Evolutionary conservation across 106 monocot species (phyloP), one percentile per base, ranked within the genome.

Genomic region (Apostasia shenzhenica): DNA sequence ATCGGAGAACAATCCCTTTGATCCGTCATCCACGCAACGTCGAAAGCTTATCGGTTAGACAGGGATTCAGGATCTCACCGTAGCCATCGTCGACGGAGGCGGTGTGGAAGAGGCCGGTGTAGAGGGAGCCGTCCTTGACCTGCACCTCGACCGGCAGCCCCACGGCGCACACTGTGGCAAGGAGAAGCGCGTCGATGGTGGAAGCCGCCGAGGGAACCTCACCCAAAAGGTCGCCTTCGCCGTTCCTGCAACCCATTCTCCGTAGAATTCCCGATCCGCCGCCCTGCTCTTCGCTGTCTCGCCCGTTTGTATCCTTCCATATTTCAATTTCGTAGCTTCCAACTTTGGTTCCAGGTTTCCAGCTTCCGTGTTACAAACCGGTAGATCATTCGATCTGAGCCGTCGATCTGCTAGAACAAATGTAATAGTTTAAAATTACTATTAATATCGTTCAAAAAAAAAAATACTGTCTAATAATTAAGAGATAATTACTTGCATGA

Each of bases 21-120:
- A 67, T 39, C 8, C 14, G 38, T 67, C 67, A 42, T 41, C 41
- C 37, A 41, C 8, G 6, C 42, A 61, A 5, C 4, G 41, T 61
- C 39, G 4, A 11, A 61, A 6, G 8, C 5, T 40, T 1, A 1
- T 0, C 38, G 1, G 41, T 13, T 11, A 37, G 8, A 56, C 8
- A 41, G 54, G 4, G 51, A 46, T 13, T 68, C 8, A 41, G 41
- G 40, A 43, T 68, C 53, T 57, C 55, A 86, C 86, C 79, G 62
- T 79, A 76, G 51, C 63, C 79, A 1, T 65, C 48, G 41, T 80
- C 66, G 66, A 80, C n/a, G 75, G 50, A 73, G 41, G 85, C 89
- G 59, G 89, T 82, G 78, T 89, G 80, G 79, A 89, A 77, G 89
- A 89, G 39, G 68, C 85, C 89, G 41, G 85, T 78, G 67, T 85